Base-by-base conservation (phyloP, 2,329 filamentous ascomycete genomes). In the Sporothrix luriei region DNA sequence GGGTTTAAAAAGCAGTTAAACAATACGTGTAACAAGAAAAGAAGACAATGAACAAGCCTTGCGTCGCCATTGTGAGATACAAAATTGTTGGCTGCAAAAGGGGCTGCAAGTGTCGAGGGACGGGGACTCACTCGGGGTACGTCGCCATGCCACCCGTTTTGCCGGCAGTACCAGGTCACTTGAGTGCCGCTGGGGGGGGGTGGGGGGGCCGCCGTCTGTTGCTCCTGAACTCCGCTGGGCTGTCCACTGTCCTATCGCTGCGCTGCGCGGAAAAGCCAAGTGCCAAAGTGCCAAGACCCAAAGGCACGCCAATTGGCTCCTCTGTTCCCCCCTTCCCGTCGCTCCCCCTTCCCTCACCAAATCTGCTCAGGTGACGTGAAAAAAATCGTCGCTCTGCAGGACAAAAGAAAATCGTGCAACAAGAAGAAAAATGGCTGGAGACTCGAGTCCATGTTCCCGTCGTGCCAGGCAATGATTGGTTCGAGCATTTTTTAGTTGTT, bases 361-460 rank as follows among this genome's bases (percentile, higher is more conserved):
- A 74, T 73, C 57, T 14, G 73, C 72, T 75, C 75, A 76, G 75
- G 75, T 77, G 76, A 77, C 68, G 69, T 49, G 66, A 71, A 73
- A 75, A 75, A 75, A 74, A 49, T 43, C 7, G 40, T 43, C 7
- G 9, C 7, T 33, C 33, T 33, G 33, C 33, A 33, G 33, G 33
- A 33, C 7, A 33, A 9, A 33, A 6, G 33, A 7, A 33, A 48
- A 48, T 48, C 16, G 48, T 49, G 6, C 16, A 49, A n/a, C 7
- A 73, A 72, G 19, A 10, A 33, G 13, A 26, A 40, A 51, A 66
- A 46, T n/a, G n/a, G 64, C 64, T 49, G 26, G 19, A 52, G 55
- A 24, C 55, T 33, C 48, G 48, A 38, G n/a, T 43, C 52, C 52
- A 65, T 65, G 40, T 38, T 38, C 66, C 16, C 66, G 24, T 26